These are phyloP conservation scores for Suillus lakei DNA, from an alignment of 768 basidiomycete genomes.

Conservation along the genomic window DNA sequence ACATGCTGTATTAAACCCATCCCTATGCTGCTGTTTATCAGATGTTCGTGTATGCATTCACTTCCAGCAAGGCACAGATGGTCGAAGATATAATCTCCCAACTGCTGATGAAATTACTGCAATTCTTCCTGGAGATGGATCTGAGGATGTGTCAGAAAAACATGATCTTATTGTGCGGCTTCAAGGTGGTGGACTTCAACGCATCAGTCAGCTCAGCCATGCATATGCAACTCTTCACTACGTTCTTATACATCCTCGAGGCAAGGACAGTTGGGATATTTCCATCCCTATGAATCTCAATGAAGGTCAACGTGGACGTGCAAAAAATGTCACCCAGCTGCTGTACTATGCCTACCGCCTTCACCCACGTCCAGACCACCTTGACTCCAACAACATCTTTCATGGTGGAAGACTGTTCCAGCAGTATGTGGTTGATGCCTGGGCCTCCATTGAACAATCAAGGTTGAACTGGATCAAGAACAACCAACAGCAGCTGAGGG, in stretches of 20 bases:
- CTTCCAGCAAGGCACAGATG: constrained; percentile 27
- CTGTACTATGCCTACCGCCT: constrained; percentile 41
- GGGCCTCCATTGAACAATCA: too few species aligned
- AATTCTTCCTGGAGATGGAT: too few species aligned
- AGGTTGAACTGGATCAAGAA: too few species aligned
- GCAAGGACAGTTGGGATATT: constrained; percentile 43
- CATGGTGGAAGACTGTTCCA: too few species aligned
- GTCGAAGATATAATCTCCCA: constrained; percentile 47
- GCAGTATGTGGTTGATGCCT: too few species aligned
- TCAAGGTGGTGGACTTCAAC: constrained; percentile 23
- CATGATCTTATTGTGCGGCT: constrained; percentile 42
- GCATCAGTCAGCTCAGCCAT: constrained; percentile 39
- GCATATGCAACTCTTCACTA: constrained; percentile 46
- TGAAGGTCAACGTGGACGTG: background rate
- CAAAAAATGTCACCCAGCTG: constrained; percentile 32
- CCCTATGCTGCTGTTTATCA: constrained; percentile 34
- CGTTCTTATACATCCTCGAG: constrained; percentile 47
- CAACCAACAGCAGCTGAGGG: too few species aligned
- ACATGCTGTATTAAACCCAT: constrained; percentile 22
- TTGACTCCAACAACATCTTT: too few species aligned
- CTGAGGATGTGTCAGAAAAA: too few species aligned
- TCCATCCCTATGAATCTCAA: constrained; percentile 20
- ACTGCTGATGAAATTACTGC: constrained; percentile 47
- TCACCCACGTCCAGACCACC: too few species aligned
- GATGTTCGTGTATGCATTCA: constrained; percentile 17